These are phyloP conservation scores for Eutypa lata DNA, from an alignment of 2,329 filamentous ascomycete genomes.

Conservation along the genomic window DNA sequence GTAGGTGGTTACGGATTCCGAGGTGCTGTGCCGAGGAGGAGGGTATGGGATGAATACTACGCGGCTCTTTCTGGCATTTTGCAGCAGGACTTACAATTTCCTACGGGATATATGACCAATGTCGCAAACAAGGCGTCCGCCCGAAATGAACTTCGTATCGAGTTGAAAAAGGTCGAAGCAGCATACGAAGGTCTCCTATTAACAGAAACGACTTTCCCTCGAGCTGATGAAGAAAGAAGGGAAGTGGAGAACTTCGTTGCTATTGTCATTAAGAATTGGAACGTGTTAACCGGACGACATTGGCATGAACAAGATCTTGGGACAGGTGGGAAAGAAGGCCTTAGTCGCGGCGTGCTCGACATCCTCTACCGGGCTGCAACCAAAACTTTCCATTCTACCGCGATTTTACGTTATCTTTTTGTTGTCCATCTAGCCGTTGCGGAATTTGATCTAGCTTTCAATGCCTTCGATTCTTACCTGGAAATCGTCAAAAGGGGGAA, in stretches of 20 bases:
- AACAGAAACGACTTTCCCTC: slow-evolving; percentile 77
- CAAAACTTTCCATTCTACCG: slow-evolving; percentile 92
- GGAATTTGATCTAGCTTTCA: slow-evolving; percentile 88
- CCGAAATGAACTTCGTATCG: slow-evolving; percentile 64
- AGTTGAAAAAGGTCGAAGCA: slow-evolving; percentile 75
- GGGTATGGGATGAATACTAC: slow-evolving; percentile 86
- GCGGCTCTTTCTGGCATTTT: slow-evolving; percentile 73
- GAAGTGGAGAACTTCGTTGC: slow-evolving; percentile 82
- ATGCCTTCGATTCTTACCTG: slow-evolving; percentile 87
- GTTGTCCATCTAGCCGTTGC: slow-evolving; percentile 81
- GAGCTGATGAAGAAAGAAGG: slow-evolving; percentile 71
- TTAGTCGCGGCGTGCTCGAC: slow-evolving; percentile 77
- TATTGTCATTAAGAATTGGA: slow-evolving; percentile 81
- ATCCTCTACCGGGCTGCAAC: slow-evolving; percentile 86
- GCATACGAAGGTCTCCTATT: slow-evolving; percentile 78
- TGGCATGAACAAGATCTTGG: slow-evolving; percentile 83
- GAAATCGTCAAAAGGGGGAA: slow-evolving; percentile 85
- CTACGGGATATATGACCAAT: slow-evolving; percentile 42
- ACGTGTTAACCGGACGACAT: slow-evolving; percentile 70
- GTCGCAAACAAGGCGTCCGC: slow-evolving; percentile 48
- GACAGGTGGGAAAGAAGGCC: slow-evolving; percentile 70
- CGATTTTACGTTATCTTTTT: slow-evolving; percentile 83
- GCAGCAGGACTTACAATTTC: slow-evolving; percentile 61
- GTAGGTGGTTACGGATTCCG: slow-evolving; percentile 56
- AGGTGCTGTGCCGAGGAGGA: slow-evolving; percentile 58